Conservation (phyloP, 441 rosid species). For the Croton setiger region DNA sequence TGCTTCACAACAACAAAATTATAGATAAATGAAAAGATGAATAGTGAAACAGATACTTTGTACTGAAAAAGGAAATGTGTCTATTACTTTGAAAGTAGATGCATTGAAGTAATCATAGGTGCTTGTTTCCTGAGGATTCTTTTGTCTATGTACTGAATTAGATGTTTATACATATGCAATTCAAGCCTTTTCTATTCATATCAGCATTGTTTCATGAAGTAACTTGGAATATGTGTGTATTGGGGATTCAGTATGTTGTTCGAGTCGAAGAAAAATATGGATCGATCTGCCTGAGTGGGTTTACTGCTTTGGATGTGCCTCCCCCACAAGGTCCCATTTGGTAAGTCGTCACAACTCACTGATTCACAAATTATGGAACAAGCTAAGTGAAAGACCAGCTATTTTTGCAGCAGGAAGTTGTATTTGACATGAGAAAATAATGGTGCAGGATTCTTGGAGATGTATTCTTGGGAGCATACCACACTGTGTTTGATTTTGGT, state of each 20-base stretch:
- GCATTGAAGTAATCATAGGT: background rate
- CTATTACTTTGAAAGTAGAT: background rate
- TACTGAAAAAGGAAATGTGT: background rate
- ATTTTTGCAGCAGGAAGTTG: background rate
- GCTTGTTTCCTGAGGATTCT: background rate
- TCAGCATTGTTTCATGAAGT: background rate
- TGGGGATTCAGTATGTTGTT: slow-evolving; percentile 36
- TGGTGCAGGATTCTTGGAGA: slow-evolving; percentile 58
- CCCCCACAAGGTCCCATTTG: slow-evolving; percentile 46
- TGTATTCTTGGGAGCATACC: slow-evolving; percentile 54
- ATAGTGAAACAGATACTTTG: background rate
- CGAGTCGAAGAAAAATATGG: slow-evolving; percentile 35
- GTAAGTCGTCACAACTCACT: slow-evolving; percentile 24
- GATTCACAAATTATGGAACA: background rate
- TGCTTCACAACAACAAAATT: background rate
- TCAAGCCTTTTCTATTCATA: background rate
- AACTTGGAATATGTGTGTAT: background rate
- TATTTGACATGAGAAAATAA: background rate
- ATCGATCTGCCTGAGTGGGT: slow-evolving; percentile 48
- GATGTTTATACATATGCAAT: background rate
- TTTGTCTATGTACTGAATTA: background rate
- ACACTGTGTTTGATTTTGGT: slow-evolving; percentile 56
- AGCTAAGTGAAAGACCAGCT: background rate
- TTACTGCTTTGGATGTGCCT: slow-evolving; percentile 43
- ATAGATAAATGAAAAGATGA: background rate